Percentiles rank a stretch among this genome's conserved stretches.
Evolutionary conservation across 805 yeast genomes (phyloP).

Genomic region (Schwanniomyces polymorphus): DNA sequence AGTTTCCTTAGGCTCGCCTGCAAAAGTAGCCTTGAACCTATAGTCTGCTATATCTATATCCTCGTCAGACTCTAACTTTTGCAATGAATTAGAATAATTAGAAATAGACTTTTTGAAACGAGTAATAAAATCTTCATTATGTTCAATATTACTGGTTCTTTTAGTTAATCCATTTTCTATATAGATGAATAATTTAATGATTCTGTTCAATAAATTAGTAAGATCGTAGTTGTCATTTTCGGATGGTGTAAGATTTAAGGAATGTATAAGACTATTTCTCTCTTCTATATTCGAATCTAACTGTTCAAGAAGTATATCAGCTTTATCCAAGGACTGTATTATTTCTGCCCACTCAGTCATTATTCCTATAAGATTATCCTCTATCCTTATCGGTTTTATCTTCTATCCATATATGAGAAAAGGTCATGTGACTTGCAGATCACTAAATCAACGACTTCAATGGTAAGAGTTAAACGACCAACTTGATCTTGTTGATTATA

Average conservation of each 20-base stretch:
- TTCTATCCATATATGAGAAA: background rate
- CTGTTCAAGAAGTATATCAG: conserved; percentile 21
- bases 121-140: conserved; percentile 2
- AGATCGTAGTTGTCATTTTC: conserved; percentile 38
- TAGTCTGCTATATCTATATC: conserved; percentile 32
- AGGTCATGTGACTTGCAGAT: background rate
- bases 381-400: background rate
- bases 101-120: conserved; percentile 9
- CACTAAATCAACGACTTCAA: background rate
- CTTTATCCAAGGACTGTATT: conserved; percentile 16
- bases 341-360: conserved; percentile 14
- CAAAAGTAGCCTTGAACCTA: conserved; percentile 13
- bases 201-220: conserved; percentile 25
- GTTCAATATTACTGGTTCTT: conserved; percentile 2
- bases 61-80: conserved; percentile 21
- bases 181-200: conserved; percentile 25
- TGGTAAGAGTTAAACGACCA: no score
- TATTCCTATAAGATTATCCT: background rate
- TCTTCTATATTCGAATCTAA: conserved; percentile 33
- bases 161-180: conserved; percentile 26
- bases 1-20: conserved; percentile 6
- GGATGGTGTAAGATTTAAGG: conserved; percentile 37
- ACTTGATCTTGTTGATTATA: background rate
- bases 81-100: conserved; percentile 16
- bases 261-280: conserved; percentile 24